These are phyloP conservation scores for Thymus quinquecostatus DNA, from an alignment of 257 asterid species.

Conservation along the genomic window DNA sequence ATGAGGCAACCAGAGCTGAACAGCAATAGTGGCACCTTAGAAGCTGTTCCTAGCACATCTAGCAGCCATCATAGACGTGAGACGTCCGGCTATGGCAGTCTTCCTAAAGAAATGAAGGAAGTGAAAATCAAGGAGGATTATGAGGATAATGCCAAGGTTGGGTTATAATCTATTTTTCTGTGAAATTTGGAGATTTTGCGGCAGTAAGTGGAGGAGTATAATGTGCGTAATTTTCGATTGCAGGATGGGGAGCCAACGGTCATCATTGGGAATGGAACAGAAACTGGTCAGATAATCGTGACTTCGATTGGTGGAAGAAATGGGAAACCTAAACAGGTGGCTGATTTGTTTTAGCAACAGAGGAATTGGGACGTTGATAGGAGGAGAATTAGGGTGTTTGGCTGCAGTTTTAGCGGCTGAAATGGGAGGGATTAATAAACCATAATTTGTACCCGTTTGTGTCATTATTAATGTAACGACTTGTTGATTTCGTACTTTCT, in stretches of 20 bases:
- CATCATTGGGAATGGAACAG: constrained; percentile 90
- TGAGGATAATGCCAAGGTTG: too few species aligned
- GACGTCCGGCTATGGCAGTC: constrained; percentile 43
- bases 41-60: constrained; percentile 47
- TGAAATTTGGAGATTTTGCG: too few species aligned
- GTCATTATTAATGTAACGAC: too few species aligned
- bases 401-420: too few species aligned
- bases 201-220: too few species aligned
- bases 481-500: too few species aligned
- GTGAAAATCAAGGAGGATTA: constrained; percentile 46
- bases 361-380: too few species aligned
- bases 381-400: too few species aligned
- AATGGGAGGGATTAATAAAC: too few species aligned
- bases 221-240: not conserved
- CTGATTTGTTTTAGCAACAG: too few species aligned
- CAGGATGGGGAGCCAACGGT: constrained; percentile 91
- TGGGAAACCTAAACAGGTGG: constrained; percentile 43
- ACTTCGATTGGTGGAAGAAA: constrained; percentile 93
- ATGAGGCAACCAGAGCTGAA: constrained; percentile 31
- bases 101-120: constrained; percentile 50
- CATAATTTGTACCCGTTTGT: too few species aligned
- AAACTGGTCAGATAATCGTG: constrained; percentile 92
- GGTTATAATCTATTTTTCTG: too few species aligned
- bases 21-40: constrained; percentile 35
- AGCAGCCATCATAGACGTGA: constrained; percentile 35